Percentiles rank a stretch among this genome's conserved stretches.
Evolutionary conservation across 2,329 filamentous ascomycete genomes (phyloP).

Genomic region (Alternaria ethzedia): DNA sequence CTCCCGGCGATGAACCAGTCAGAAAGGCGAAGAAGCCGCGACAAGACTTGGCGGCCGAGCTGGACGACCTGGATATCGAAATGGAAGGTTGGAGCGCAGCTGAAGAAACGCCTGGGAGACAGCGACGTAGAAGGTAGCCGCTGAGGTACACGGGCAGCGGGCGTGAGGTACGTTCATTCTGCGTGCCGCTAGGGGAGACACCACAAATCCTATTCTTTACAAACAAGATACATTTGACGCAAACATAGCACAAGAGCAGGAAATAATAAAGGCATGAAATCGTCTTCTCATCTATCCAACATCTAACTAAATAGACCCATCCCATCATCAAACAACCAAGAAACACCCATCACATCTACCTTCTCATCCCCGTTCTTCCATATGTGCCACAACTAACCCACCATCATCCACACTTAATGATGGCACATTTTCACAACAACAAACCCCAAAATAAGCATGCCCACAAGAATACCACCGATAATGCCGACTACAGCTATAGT

Average conservation of each 20-base stretch:
- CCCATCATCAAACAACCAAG: background rate
- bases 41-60: background rate
- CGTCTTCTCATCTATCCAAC: background rate
- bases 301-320: background rate
- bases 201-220: background rate
- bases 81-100: constrained; percentile 1
- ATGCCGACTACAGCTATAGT: background rate
- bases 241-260: too few relatives aligned
- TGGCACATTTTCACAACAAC: background rate
- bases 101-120: background rate
- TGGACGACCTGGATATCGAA: background rate
- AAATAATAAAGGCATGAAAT: background rate
- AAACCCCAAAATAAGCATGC: rapidly evolving
- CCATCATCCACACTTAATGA: background rate
- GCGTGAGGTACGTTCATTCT: too few relatives aligned
- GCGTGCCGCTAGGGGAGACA: background rate
- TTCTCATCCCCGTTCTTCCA: background rate
- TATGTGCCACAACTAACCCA: too few relatives aligned
- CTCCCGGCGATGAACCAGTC: too few relatives aligned
- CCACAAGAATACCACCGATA: background rate
- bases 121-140: background rate
- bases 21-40: background rate
- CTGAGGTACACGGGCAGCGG: background rate
- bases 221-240: too few relatives aligned
- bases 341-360: background rate